Percentiles rank a stretch among this genome's conserved stretches.
phyloP scores from a whole-genome alignment of 2,329 filamentous ascomycete genomes.

The Thermoascus crustaceus region DNA sequence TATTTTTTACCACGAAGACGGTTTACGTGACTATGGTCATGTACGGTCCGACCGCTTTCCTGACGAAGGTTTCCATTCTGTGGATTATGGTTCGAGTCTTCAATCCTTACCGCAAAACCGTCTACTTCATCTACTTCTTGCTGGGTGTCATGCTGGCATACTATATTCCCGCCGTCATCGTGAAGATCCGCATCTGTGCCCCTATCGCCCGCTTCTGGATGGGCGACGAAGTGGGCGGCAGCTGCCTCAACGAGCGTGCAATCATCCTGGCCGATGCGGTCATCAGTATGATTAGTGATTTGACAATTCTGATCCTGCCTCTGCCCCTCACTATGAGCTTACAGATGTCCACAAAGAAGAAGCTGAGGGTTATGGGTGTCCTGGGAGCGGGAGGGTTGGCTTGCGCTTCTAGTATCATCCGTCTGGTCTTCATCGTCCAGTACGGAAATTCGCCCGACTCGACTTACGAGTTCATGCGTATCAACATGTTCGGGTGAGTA shows the following conservation, averaged over 20 bases:
- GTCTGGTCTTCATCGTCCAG: constrained; percentile 17
- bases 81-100: constrained; percentile 40
- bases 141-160: constrained; percentile 32
- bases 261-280: constrained; percentile 48
- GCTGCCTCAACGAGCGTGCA: constrained; percentile 20
- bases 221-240: constrained; percentile 12
- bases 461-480: constrained; percentile 21
- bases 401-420: constrained; percentile 20
- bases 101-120: constrained; percentile 31
- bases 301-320: background rate
- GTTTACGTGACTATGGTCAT: constrained; percentile 39
- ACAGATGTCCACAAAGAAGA: constrained; percentile 1
- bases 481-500: constrained; percentile 27
- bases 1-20: constrained; percentile 20
- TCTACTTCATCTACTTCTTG: constrained; percentile 32
- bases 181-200: constrained; percentile 37
- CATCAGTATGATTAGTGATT: constrained; percentile 41
- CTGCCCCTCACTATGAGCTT: background rate
- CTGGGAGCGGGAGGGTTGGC: constrained; percentile 40
- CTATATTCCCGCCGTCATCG: constrained; percentile 34
- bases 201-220: constrained; percentile 38
- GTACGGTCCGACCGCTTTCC: constrained; percentile 38
- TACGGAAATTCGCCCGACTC: constrained; percentile 16
- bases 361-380: constrained; percentile 39
- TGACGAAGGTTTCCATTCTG: constrained; percentile 39